Evolutionary conservation across 1,139 yeast species (phyloP).

Genomic region (Diutina ranongensis): DNA sequence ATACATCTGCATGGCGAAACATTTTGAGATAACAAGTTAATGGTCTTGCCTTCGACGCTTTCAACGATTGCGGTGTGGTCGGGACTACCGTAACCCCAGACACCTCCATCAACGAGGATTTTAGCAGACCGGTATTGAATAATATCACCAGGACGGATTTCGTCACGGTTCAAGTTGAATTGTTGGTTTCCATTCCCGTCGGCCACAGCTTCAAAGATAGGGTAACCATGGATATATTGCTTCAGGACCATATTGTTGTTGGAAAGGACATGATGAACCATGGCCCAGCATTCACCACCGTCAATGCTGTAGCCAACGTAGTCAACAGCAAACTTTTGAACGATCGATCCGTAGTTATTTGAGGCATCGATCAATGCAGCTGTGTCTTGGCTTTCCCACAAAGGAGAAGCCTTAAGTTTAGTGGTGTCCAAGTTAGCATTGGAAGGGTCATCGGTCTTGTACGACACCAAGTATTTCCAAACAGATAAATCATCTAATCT

Average conservation of each 20-base stretch:
- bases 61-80: background rate
- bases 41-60: background rate
- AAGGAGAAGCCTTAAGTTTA: background rate
- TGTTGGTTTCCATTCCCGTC: background rate
- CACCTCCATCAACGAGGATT: background rate
- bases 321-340: background rate
- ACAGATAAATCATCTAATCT: background rate
- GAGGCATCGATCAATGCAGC: background rate
- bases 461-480: background rate
- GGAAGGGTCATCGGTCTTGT: background rate
- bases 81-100: background rate
- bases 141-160: background rate
- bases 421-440: background rate
- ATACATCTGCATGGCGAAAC: background rate
- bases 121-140: background rate
- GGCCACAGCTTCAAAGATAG: background rate
- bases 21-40: background rate
- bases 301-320: background rate
- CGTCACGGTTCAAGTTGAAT: background rate
- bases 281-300: background rate
- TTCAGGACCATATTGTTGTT: background rate
- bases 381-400: background rate
- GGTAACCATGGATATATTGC: background rate
- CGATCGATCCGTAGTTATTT: background rate
- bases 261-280: background rate